phyloP scores from a whole-genome alignment of 352 stramenopile species.

The Globisporangium emineosum region DNA sequence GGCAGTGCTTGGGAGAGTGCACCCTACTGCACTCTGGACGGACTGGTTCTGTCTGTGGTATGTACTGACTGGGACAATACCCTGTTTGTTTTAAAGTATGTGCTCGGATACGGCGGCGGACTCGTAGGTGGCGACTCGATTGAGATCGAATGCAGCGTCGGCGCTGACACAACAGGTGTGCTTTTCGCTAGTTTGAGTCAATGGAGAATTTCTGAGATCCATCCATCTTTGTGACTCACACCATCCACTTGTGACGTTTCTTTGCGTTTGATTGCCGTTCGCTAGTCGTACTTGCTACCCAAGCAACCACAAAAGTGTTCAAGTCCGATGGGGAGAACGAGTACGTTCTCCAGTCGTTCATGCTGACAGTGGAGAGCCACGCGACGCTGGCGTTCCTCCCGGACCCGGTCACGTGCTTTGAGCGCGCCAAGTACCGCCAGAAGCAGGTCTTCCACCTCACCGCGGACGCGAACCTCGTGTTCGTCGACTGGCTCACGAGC shows the following conservation, averaged over 20 bases:
- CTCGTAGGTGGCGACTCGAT: slow-evolving; percentile 77
- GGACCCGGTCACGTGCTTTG: slow-evolving; percentile 81
- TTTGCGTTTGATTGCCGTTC: slow-evolving; percentile 9
- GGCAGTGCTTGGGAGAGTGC: no score
- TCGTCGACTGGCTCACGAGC: slow-evolving; percentile 85
- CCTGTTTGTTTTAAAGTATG: slow-evolving; percentile 46
- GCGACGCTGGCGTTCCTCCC: slow-evolving; percentile 76
- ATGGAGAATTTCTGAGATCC: neutral
- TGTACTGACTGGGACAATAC: neutral
- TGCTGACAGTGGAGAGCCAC: slow-evolving; percentile 38
- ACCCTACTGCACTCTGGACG: neutral
- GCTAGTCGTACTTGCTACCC: slow-evolving; percentile 67
- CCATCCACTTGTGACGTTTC: neutral
- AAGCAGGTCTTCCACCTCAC: slow-evolving; percentile 58
- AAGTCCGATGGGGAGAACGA: slow-evolving; percentile 47
- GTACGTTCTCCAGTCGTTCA: slow-evolving; percentile 53
- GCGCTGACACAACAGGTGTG: slow-evolving; percentile 45
- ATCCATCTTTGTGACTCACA: neutral
- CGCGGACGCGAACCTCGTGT: slow-evolving; percentile 54
- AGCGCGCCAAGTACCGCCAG: slow-evolving; percentile 64
- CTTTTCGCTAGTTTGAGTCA: neutral
- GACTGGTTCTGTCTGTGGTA: neutral
- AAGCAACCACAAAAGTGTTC: slow-evolving; percentile 88
- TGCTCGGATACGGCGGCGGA: slow-evolving; percentile 79
- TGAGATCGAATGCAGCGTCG: slow-evolving; percentile 53